Conservation (phyloP, 768 basidiomycete species). For the Mycena alexandri region DNA sequence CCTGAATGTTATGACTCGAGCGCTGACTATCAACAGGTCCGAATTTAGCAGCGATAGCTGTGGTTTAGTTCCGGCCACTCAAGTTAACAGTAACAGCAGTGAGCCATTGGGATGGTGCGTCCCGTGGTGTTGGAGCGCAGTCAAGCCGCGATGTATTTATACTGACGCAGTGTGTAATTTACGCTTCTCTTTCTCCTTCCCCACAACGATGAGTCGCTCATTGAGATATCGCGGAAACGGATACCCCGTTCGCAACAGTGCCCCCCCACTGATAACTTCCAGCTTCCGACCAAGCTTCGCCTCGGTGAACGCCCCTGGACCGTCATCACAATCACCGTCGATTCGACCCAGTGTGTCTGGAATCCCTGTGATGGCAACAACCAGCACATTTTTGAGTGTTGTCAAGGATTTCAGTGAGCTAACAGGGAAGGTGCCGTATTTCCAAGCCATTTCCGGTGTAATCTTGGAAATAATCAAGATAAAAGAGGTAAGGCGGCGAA, state of each 20-base stretch:
- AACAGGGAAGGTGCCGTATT: too few relatives aligned
- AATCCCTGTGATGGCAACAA: conserved; percentile 18
- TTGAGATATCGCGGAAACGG: conserved; percentile 28
- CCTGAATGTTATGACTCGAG: background rate
- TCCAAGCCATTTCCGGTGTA: conserved; percentile 28
- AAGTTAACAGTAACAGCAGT: conserved; percentile 12
- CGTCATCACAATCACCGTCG: background rate
- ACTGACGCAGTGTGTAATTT: background rate
- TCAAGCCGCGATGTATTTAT: conserved; percentile 13
- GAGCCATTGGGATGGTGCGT: conserved; percentile 1
- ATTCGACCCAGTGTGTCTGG: conserved; percentile 14
- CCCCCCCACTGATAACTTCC: background rate
- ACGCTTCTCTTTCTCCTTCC: conserved; percentile 25
- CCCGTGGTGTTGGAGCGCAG: conserved; percentile 15
- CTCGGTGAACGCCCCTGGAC: background rate
- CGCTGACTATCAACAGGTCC: background rate
- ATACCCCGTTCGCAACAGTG: conserved; percentile 14
- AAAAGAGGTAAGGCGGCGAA: conserved; percentile 32
- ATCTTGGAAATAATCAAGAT: conserved; percentile 35
- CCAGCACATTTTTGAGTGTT: conserved; percentile 28
- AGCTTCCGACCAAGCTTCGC: background rate
- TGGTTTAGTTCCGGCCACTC: conserved; percentile 30
- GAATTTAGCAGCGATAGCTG: conserved; percentile 17
- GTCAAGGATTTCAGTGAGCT: too few relatives aligned
- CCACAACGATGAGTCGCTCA: conserved; percentile 33